A percentile compares a stretch with the other conserved stretches of the same genome.
phyloP scores from a whole-genome alignment of 164 flowering plant genomes.

The Liriodendron chinense region DNA sequence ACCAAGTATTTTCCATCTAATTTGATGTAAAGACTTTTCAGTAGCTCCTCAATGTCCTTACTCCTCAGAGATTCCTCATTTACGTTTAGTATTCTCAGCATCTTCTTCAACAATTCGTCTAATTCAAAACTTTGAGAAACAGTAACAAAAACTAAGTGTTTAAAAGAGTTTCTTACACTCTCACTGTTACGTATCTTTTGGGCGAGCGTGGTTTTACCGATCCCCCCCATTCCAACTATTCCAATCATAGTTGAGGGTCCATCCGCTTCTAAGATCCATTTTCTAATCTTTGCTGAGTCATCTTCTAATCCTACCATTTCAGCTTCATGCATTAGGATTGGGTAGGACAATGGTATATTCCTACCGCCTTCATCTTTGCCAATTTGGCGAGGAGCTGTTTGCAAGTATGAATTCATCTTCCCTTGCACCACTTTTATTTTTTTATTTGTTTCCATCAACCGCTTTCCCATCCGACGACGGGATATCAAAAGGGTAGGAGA shows the following conservation, averaged over 20 bases:
- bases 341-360: background rate
- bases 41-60: background rate
- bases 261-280: background rate
- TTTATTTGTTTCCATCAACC: background rate
- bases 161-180: background rate
- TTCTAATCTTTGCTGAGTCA: background rate
- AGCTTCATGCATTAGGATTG: background rate
- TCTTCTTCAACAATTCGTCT: background rate
- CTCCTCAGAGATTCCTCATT: background rate
- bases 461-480: background rate
- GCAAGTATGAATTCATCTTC: background rate
- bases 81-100: background rate
- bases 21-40: background rate
- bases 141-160: background rate
- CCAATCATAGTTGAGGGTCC: background rate
- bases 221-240: slow-evolving; percentile 1
- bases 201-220: background rate
- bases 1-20: background rate
- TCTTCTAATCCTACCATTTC: background rate
- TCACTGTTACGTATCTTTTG: background rate
- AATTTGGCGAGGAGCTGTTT: background rate
- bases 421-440: too few relatives aligned
- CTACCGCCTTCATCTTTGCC: background rate
- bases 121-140: background rate
- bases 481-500: background rate